Conservation (phyloP, 208 protist species). For the Lotmaria passim region DNA sequence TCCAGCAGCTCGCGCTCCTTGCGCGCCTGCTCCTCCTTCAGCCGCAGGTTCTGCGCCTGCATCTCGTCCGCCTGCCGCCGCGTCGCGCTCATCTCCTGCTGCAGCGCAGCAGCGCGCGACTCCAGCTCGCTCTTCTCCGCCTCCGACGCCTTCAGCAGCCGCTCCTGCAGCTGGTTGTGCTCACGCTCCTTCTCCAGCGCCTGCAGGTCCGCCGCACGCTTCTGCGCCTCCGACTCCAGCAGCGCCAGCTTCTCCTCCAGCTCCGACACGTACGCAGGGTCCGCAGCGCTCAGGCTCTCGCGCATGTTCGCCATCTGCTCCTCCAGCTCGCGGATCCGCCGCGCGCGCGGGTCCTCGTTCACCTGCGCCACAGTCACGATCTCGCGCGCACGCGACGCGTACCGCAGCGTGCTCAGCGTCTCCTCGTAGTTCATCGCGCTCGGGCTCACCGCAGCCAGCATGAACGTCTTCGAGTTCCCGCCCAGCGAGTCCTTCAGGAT, state of each 20-base stretch:
- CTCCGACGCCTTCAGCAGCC: slow-evolving; percentile 50
- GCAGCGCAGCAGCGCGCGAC: slow-evolving; percentile 20
- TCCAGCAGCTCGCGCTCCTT: slow-evolving; percentile 38
- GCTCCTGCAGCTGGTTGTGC: slow-evolving; percentile 52
- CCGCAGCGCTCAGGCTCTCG: slow-evolving; percentile 28
- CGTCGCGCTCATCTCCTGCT: slow-evolving; percentile 37
- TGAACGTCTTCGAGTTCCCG: slow-evolving; percentile 93
- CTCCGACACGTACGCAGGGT: slow-evolving; percentile 43
- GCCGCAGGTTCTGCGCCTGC: slow-evolving; percentile 30
- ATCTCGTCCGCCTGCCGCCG: slow-evolving; percentile 31
- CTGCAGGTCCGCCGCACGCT: slow-evolving; percentile 62
- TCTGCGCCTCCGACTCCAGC: slow-evolving; percentile 61
- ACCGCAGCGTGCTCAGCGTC: slow-evolving; percentile 86
- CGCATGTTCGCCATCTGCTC: slow-evolving; percentile 58
- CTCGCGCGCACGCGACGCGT: slow-evolving; percentile 66
- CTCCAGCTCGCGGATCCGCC: slow-evolving; percentile 68
- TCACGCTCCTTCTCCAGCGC: slow-evolving; percentile 56
- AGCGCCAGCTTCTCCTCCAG: slow-evolving; percentile 66
- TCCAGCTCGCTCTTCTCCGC: slow-evolving; percentile 40
- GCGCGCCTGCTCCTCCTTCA: slow-evolving; percentile 36
- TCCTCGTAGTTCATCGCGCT: slow-evolving; percentile 82
- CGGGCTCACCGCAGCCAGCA: slow-evolving; percentile 94
- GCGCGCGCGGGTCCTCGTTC: slow-evolving; percentile 68
- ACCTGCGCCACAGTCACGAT: slow-evolving; percentile 66
- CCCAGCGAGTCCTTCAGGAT: slow-evolving; percentile 86